Evolutionary conservation across 176 grass and related monocot genomes (phyloP).

Genomic region (Aegilops bicornis): DNA sequence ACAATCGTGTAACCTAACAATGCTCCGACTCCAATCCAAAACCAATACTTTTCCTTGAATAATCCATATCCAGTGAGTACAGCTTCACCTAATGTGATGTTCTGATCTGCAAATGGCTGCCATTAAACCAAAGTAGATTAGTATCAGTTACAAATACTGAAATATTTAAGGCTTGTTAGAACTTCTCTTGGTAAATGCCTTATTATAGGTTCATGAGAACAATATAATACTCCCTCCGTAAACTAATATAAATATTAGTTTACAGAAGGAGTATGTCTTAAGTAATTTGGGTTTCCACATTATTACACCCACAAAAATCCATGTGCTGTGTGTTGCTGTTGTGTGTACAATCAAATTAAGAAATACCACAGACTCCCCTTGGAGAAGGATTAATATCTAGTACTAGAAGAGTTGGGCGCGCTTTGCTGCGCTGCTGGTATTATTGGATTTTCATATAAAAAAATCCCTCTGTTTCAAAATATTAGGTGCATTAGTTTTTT

Average conservation of each 20-base stretch:
- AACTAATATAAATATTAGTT: no score
- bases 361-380: neutral
- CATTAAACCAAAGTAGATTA: constrained; percentile 32
- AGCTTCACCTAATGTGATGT: constrained; percentile 68
- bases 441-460: no score
- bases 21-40: constrained; percentile 83
- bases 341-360: neutral
- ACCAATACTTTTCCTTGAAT: constrained; percentile 91
- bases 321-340: constrained; percentile 11
- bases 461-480: no score
- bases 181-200: neutral
- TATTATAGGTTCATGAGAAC: neutral
- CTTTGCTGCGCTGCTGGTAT: no score
- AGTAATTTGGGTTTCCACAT: neutral
- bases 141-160: constrained; percentile 14
- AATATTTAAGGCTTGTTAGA: neutral
- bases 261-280: no score
- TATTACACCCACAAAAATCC: neutral
- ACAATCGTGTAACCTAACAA: constrained; percentile 87
- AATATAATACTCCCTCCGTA: neutral
- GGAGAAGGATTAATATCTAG: neutral
- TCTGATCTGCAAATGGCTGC: constrained; percentile 62
- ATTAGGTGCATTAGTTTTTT: no score
- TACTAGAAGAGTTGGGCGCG: no score
- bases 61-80: constrained; percentile 79